Evolutionary conservation across 2,329 filamentous ascomycete genomes (phyloP).

Genomic region (Penicillium psychrosexuale): DNA sequence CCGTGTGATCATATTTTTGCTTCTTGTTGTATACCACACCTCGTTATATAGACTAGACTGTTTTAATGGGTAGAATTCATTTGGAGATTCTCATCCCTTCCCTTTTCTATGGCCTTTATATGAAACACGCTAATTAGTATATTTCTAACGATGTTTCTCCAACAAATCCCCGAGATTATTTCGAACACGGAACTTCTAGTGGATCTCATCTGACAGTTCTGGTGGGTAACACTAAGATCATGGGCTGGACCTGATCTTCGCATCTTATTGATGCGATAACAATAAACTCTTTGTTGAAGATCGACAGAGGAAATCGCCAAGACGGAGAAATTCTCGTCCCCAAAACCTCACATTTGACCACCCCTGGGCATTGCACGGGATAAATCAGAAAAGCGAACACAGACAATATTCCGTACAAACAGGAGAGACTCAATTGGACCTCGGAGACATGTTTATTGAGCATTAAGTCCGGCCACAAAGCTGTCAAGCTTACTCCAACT

Average conservation of each 20-base stretch:
- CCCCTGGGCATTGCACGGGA: background rate
- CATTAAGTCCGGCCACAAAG: background rate
- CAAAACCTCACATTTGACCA: background rate
- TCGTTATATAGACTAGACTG: constrained; percentile 6
- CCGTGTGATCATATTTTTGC: background rate
- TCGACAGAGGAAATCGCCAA: constrained; percentile 12
- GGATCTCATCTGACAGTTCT: background rate
- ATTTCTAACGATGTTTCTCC: no score
- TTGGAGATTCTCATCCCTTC: background rate
- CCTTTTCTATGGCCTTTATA: background rate
- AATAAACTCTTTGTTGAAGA: background rate
- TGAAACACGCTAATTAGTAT: background rate
- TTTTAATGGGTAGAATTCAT: constrained; percentile 2
- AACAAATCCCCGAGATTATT: background rate
- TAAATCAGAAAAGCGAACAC: background rate
- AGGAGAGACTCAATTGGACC: background rate
- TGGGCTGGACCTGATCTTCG: background rate
- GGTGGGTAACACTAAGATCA: background rate
- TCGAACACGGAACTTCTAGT: background rate
- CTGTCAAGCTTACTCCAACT: constrained; percentile 8
- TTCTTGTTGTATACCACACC: constrained; percentile 8
- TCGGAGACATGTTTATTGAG: constrained; percentile 10
- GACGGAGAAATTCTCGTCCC: constrained; percentile 13
- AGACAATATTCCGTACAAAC: background rate
- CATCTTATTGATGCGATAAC: constrained; percentile 18